phyloP scores from a whole-genome alignment of 345 rosid species.

The Psidium guajava region DNA sequence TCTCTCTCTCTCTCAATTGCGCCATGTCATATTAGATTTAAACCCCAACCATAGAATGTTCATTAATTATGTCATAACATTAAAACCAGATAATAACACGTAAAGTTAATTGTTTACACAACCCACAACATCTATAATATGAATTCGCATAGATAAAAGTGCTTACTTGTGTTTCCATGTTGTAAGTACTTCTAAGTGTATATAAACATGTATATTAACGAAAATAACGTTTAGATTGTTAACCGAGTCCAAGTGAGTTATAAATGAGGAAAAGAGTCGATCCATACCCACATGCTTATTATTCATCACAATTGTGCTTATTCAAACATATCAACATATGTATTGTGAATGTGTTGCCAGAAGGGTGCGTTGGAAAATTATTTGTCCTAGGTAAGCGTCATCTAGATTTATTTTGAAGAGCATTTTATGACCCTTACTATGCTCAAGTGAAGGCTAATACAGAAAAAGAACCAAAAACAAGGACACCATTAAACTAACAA shows the following conservation, averaged over 20 bases:
- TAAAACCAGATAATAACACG: neutral
- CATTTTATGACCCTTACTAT: neutral
- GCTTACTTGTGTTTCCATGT: too few species aligned
- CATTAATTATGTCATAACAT: neutral
- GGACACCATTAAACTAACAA: neutral
- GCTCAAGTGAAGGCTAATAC: neutral
- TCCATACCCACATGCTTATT: neutral
- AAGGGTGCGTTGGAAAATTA: neutral
- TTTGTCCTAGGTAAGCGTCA: neutral
- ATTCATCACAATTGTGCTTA: neutral
- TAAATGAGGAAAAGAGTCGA: neutral
- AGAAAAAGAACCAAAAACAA: neutral
- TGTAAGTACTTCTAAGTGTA: too few species aligned
- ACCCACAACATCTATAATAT: neutral
- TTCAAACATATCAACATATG: neutral
- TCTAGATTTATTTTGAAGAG: neutral
- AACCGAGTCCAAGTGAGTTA: too few species aligned
- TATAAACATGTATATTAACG: too few species aligned
- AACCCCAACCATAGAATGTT: neutral
- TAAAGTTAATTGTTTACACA: neutral
- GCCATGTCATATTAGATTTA: neutral
- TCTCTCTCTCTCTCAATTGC: neutral
- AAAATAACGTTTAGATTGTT: too few species aligned
- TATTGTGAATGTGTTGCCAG: neutral
- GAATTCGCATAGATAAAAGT: too few species aligned